Percentiles rank a stretch among this genome's conserved stretches.
phyloP scores from a whole-genome alignment of 1,284 basidiomycete genomes.

The Naganishia liquefaciens region DNA sequence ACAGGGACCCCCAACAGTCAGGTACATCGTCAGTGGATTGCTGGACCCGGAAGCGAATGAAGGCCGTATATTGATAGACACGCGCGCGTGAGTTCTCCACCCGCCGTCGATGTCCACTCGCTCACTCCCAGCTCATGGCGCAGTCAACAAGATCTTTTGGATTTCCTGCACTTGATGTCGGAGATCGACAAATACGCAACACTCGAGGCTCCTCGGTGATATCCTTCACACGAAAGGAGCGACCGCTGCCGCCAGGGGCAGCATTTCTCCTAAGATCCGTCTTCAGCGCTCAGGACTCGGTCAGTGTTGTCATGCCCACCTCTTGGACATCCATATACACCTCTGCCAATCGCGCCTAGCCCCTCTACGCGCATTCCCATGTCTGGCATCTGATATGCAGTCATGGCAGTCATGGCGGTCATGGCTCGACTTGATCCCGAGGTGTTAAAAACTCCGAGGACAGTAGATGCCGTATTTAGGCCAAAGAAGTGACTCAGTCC shows the following conservation, averaged over 20 bases:
- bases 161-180: slow-evolving; percentile 31
- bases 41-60: slow-evolving; percentile 24
- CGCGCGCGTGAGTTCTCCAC: slow-evolving; percentile 16
- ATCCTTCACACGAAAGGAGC: slow-evolving; percentile 5
- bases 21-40: slow-evolving; percentile 31
- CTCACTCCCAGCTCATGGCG: neutral
- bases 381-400: neutral
- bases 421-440: slow-evolving; percentile 10
- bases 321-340: slow-evolving; percentile 15
- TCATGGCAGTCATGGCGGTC: slow-evolving; percentile 4
- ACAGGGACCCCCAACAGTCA: neutral
- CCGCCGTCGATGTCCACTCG: no score
- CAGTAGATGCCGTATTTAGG: neutral
- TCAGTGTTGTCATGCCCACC: neutral
- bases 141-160: slow-evolving; percentile 27
- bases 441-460: neutral
- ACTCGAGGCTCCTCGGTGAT: neutral
- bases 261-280: neutral
- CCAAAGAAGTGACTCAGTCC: slow-evolving; percentile 13
- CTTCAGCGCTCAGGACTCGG: neutral
- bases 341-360: slow-evolving; percentile 17
- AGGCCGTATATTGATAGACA: slow-evolving; percentile 20
- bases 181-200: slow-evolving; percentile 31
- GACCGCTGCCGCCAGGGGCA: slow-evolving; percentile 9
- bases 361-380: slow-evolving; percentile 19